Evolutionary conservation across 2,329 filamentous ascomycete genomes (phyloP).

Genomic region (Neofusicoccum laricinum): DNA sequence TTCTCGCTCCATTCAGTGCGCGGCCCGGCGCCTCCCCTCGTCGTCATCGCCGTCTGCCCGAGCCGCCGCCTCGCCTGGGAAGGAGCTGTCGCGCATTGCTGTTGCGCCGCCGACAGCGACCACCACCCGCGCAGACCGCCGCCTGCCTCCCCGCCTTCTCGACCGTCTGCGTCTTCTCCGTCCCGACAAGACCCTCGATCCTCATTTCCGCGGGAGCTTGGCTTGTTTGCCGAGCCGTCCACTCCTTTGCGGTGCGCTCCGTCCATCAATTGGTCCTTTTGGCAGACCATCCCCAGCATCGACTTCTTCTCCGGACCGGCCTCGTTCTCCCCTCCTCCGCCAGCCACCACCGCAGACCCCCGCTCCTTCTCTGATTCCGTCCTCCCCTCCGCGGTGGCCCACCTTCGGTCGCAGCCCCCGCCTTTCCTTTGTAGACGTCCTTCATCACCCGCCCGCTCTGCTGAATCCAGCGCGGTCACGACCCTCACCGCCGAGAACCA

Average conservation of each 20-base stretch:
- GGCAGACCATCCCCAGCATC: background rate
- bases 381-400: background rate
- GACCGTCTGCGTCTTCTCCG: background rate
- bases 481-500: background rate
- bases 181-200: background rate
- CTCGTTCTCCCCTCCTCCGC: background rate
- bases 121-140: background rate
- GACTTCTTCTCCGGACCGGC: background rate
- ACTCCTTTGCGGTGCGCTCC: conserved; percentile 6
- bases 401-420: background rate
- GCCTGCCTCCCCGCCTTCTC: background rate
- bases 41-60: background rate
- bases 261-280: background rate
- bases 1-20: background rate
- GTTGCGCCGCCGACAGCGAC: background rate
- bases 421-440: background rate
- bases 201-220: conserved; percentile 14
- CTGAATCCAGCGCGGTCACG: background rate
- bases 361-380: background rate
- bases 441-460: background rate
- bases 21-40: background rate
- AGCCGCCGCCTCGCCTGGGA: background rate
- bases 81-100: background rate
- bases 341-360: background rate
- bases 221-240: conserved; percentile 18